Evolutionary conservation across 768 basidiomycete genomes (phyloP).

Genomic region (Exidia glandulosa): DNA sequence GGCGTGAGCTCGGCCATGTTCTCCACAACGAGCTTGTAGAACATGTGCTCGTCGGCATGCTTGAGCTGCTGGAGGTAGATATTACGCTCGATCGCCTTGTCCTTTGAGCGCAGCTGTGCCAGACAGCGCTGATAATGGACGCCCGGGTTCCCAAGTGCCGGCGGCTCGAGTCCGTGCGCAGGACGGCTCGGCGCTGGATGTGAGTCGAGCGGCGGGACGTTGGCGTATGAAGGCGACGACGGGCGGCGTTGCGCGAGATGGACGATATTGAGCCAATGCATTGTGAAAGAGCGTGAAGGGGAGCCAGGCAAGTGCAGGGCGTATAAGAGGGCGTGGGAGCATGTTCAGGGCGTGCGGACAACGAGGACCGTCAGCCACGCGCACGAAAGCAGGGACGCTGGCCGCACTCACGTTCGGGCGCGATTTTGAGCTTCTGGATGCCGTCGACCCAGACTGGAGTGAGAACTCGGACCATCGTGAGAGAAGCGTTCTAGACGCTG

Average conservation of each 20-base stretch:
- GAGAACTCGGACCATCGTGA: slow-evolving; percentile 25
- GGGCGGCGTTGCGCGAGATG: no score
- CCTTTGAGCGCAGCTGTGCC: slow-evolving; percentile 64
- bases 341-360: slow-evolving; percentile 4
- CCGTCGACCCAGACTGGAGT: slow-evolving; percentile 65
- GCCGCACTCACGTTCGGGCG: slow-evolving; percentile 38
- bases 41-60: slow-evolving; percentile 57
- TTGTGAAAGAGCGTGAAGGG: not conserved
- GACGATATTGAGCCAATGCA: no score
- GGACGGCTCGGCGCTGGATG: slow-evolving; percentile 30
- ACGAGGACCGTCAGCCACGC: not conserved
- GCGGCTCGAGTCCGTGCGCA: slow-evolving; percentile 50
- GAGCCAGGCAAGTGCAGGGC: slow-evolving; percentile 7
- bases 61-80: slow-evolving; percentile 73
- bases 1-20: slow-evolving; percentile 65
- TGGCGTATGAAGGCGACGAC: slow-evolving; percentile 1
- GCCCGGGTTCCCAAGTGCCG: slow-evolving; percentile 34
- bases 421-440: slow-evolving; percentile 57
- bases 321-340: not conserved
- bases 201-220: slow-evolving; percentile 6
- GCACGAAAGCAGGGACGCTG: slow-evolving; percentile 1
- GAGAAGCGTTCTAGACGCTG: no score
- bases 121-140: slow-evolving; percentile 51
- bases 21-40: slow-evolving; percentile 64
- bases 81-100: slow-evolving; percentile 69